phyloP scores from a whole-genome alignment of 345 rosid genomes.

The Sisymbrium altissimum region DNA sequence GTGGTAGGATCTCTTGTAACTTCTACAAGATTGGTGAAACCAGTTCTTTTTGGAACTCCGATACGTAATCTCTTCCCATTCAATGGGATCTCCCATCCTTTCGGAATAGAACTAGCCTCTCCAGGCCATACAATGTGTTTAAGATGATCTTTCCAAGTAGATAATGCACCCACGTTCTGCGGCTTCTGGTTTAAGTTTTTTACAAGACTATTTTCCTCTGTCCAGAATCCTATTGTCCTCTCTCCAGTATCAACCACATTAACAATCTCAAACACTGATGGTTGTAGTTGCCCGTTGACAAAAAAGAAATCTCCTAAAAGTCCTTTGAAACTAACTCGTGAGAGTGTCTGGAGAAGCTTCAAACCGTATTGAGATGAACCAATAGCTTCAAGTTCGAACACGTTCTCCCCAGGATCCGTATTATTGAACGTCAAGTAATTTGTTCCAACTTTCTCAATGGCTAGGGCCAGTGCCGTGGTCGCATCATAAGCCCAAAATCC shows the following conservation, averaged over 20 bases:
- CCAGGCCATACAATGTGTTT: too few relatives aligned
- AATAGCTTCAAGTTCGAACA: conserved; percentile 36
- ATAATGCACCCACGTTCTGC: too few relatives aligned
- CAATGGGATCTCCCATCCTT: conserved; percentile 43
- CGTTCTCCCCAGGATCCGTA: conserved; percentile 8
- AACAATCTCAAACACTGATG: conserved; percentile 39
- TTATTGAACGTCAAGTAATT: conserved; percentile 17
- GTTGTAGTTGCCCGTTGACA: conserved; percentile 33
- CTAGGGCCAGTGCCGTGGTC: conserved; percentile 39
- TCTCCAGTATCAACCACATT: conserved; percentile 36
- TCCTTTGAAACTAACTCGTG: conserved; percentile 36
- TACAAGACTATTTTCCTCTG: too few relatives aligned
- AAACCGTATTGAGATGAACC: conserved; percentile 44
- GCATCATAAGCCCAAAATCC: conserved; percentile 57
- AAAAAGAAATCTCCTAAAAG: conserved; percentile 39
- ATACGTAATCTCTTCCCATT: conserved; percentile 39
- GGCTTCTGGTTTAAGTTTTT: too few relatives aligned
- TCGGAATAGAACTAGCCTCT: not conserved
- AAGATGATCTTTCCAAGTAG: too few relatives aligned
- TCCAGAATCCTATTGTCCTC: too few relatives aligned
- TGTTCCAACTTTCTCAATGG: conserved; percentile 41
- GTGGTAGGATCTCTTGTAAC: conserved; percentile 30
- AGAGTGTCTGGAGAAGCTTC: conserved; percentile 31
- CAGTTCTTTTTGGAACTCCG: conserved; percentile 41
- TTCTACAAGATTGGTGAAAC: conserved; percentile 37